Conservation (phyloP, 2,329 filamentous ascomycete genomes). For the Colletotrichum navitas region DNA sequence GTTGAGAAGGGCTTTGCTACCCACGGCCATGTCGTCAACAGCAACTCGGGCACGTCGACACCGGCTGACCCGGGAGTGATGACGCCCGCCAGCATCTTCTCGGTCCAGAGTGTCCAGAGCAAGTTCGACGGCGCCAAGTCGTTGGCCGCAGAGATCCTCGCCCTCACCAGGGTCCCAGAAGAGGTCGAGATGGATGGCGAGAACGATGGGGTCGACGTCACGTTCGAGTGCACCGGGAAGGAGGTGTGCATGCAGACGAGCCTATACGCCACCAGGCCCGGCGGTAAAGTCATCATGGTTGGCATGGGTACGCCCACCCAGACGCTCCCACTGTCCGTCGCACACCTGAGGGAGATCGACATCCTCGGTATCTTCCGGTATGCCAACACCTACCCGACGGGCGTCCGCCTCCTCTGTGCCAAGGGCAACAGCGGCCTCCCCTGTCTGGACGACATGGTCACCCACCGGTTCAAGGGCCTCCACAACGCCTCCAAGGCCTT, state of each 20-base stretch:
- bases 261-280: slow-evolving; percentile 78
- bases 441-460: slow-evolving; percentile 78
- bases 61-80: slow-evolving; percentile 56
- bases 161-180: slow-evolving; percentile 50
- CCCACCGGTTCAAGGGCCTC: slow-evolving; percentile 77
- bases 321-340: slow-evolving; percentile 78
- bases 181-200: slow-evolving; percentile 56
- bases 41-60: slow-evolving; percentile 61
- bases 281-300: slow-evolving; percentile 80
- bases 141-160: slow-evolving; percentile 63
- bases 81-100: slow-evolving; percentile 61
- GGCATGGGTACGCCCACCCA: slow-evolving; percentile 85
- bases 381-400: slow-evolving; percentile 79
- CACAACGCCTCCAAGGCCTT: slow-evolving; percentile 74
- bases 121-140: slow-evolving; percentile 65
- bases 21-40: slow-evolving; percentile 66
- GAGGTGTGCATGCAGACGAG: slow-evolving; percentile 80
- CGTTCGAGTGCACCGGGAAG: slow-evolving; percentile 84
- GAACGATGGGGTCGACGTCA: slow-evolving; percentile 75
- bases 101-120: slow-evolving; percentile 60
- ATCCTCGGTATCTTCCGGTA: slow-evolving; percentile 82
- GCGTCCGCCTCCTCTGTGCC: slow-evolving; percentile 72
- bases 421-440: slow-evolving; percentile 63
- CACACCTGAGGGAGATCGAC: slow-evolving; percentile 80
- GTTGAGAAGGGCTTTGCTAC: slow-evolving; percentile 70